A percentile compares a stretch with the other conserved stretches of the same genome.
phyloP scores from a whole-genome alignment of 805 yeast species.

The Schwanniomyces pseudopolymorphus region DNA sequence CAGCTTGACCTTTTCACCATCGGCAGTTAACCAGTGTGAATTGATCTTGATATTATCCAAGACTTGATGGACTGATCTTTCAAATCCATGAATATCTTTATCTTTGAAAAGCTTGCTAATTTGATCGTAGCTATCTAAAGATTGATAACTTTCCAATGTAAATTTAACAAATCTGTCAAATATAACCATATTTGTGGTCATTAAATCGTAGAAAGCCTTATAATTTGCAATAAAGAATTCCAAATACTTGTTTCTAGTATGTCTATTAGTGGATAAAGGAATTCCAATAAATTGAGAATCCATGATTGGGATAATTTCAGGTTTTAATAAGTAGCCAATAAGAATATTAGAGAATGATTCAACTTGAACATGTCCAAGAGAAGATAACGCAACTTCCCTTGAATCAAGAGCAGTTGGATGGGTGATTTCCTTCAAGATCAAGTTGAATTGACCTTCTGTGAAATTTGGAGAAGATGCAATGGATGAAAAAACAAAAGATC shows the following conservation, averaged over 20 bases:
- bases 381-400: conserved; percentile 55
- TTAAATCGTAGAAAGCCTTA: conserved; percentile 39
- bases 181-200: conserved; percentile 51
- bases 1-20: conserved; percentile 34
- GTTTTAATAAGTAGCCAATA: conserved; percentile 40
- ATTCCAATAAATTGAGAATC: conserved; percentile 54
- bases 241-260: conserved; percentile 48
- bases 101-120: conserved; percentile 28
- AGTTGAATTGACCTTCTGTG: conserved; percentile 32
- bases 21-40: conserved; percentile 52
- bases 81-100: conserved; percentile 46
- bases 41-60: conserved; percentile 54
- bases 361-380: conserved; percentile 50
- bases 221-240: conserved; percentile 49
- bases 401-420: conserved; percentile 57
- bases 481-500: conserved; percentile 43
- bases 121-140: conserved; percentile 30
- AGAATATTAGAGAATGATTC: conserved; percentile 36
- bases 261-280: conserved; percentile 47
- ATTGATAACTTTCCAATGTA: conserved; percentile 40
- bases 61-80: conserved; percentile 55
- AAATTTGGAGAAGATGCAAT: conserved; percentile 37
- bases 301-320: conserved; percentile 52
- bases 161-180: conserved; percentile 46
- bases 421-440: conserved; percentile 46